Conservation (phyloP, 345 rosid species). For the Isatis tinctoria region DNA sequence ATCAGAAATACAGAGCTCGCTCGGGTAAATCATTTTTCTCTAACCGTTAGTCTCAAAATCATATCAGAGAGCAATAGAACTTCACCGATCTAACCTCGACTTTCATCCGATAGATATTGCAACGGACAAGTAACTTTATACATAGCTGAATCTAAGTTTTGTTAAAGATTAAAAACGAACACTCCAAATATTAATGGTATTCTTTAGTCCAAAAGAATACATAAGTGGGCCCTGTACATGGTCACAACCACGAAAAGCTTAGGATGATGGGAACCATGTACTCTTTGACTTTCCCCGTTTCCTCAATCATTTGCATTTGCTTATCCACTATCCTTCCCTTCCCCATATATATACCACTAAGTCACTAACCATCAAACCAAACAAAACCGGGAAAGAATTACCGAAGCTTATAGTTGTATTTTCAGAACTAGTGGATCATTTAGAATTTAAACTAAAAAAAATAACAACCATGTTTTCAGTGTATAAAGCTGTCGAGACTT, state of each 20-base stretch:
- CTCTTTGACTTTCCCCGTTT: conserved; percentile 20
- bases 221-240: conserved; percentile 17
- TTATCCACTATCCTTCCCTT: neutral
- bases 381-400: neutral
- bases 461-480: neutral
- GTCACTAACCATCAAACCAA: neutral
- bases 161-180: neutral
- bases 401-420: neutral
- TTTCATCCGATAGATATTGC: neutral
- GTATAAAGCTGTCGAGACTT: neutral
- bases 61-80: no score
- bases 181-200: no score
- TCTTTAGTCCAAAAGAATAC: neutral
- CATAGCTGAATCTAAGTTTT: no score
- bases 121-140: no score
- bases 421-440: neutral
- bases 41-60: no score
- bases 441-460: neutral
- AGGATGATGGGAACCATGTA: conserved; percentile 15
- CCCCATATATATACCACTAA: neutral
- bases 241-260: conserved; percentile 20
- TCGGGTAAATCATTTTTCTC: no score
- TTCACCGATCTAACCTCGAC: neutral
- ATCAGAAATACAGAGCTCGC: no score
- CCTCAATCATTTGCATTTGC: conserved; percentile 12